A percentile compares a stretch with the other conserved stretches of the same genome.
These are phyloP conservation scores for Chaetoscypha palmicola DNA, from an alignment of 2,329 filamentous ascomycete species.

Conservation along the genomic window DNA sequence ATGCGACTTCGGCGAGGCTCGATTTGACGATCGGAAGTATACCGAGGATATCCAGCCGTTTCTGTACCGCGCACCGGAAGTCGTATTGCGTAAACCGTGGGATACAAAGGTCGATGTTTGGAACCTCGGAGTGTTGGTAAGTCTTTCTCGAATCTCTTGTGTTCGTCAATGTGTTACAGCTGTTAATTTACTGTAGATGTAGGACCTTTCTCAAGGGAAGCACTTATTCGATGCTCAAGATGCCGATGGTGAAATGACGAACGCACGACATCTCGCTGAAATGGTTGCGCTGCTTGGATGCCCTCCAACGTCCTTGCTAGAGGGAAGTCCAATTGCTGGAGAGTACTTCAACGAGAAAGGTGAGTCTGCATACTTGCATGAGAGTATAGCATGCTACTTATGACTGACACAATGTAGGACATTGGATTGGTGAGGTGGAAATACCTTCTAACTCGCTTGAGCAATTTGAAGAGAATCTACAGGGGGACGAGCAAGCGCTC, in stretches of 20 bases:
- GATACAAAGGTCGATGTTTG: conserved; percentile 43
- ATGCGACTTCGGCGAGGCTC: conserved; percentile 44
- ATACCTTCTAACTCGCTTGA: conserved; percentile 12
- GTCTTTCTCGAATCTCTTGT: conserved; percentile 8
- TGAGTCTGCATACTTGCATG: neutral
- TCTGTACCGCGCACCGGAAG: conserved; percentile 39
- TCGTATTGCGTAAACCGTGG: conserved; percentile 42
- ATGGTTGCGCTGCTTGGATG: conserved; percentile 39
- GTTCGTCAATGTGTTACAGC: neutral
- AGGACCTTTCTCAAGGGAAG: conserved; percentile 11
- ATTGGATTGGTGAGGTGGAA: conserved; percentile 7
- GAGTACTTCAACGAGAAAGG: conserved; percentile 11
- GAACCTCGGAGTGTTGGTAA: conserved; percentile 45
- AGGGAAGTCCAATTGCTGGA: neutral
- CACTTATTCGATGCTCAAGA: conserved; percentile 10
- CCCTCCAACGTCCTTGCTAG: conserved; percentile 31
- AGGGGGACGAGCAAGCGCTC: conserved; percentile 26
- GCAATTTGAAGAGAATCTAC: conserved; percentile 19
- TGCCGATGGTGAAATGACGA: conserved; percentile 22
- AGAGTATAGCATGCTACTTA: no score
- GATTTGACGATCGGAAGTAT: conserved; percentile 32
- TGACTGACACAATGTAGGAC: conserved; percentile 6
- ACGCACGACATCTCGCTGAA: conserved; percentile 34
- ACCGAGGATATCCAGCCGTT: conserved; percentile 35
- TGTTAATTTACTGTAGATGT: conserved; percentile 4